Conservation (phyloP, 176 grass and related monocot genomes). For the Ensete glaucum region DNA sequence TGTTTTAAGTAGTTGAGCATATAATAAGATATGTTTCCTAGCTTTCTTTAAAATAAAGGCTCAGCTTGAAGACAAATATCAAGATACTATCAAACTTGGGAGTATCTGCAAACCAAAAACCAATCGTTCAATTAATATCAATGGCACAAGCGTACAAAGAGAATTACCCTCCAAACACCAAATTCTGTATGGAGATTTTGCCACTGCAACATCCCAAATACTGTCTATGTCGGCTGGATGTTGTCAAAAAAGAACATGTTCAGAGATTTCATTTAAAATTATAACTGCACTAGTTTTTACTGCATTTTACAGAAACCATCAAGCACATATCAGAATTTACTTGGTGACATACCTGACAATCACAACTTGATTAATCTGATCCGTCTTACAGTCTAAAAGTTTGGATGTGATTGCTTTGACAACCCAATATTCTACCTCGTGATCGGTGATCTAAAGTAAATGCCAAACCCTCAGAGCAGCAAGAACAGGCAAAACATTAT, state of each 20-base stretch:
- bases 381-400: conserved; percentile 71
- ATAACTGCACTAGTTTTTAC: too few species aligned
- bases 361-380: conserved; percentile 68
- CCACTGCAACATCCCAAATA: conserved; percentile 79
- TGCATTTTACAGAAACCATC: too few species aligned
- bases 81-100: neutral
- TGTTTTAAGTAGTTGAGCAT: too few species aligned
- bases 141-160: neutral
- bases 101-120: too few species aligned
- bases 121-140: neutral
- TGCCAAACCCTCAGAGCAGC: neutral
- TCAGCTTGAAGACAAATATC: neutral
- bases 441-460: conserved; percentile 62
- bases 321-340: too few species aligned
- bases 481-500: neutral
- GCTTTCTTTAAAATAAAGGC: too few species aligned
- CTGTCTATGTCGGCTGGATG: conserved; percentile 59
- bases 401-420: conserved; percentile 83
- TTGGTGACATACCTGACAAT: conserved; percentile 14
- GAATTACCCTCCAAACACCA: conserved; percentile 70
- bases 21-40: too few species aligned
- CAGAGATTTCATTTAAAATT: conserved; percentile 4
- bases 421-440: conserved; percentile 86
- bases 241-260: neutral
- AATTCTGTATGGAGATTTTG: conserved; percentile 68